phyloP scores from a whole-genome alignment of 1,284 basidiomycete genomes.

The Austroboletus niveus region DNA sequence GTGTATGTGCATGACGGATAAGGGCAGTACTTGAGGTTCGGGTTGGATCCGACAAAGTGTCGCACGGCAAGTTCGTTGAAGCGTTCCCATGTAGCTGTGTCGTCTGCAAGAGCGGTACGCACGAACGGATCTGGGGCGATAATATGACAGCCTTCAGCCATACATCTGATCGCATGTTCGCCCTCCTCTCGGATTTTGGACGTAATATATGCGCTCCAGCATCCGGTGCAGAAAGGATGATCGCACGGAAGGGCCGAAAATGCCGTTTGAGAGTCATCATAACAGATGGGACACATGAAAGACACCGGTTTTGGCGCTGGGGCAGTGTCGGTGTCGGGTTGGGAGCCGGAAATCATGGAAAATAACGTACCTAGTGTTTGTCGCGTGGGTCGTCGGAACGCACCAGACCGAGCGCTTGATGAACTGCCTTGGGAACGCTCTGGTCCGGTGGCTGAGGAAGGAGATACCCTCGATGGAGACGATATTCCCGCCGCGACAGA shows the following conservation, averaged over 20 bases:
- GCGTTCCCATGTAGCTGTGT: constrained; percentile 52
- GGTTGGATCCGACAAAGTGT: constrained; percentile 87
- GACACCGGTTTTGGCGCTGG: constrained; percentile 38
- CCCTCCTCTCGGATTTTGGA: constrained; percentile 91
- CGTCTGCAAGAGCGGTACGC: constrained; percentile 36
- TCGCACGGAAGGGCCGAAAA: constrained; percentile 71
- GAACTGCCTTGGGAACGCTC: constrained; percentile 34
- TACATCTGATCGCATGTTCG: constrained; percentile 88
- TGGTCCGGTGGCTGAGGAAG: constrained; percentile 33
- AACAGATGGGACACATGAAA: constrained; percentile 91
- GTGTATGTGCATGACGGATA: constrained; percentile 84
- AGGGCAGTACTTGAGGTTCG: constrained; percentile 90
- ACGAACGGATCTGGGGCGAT: constrained; percentile 71
- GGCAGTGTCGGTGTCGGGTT: constrained; percentile 16
- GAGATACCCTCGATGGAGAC: constrained; percentile 37
- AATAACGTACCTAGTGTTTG: constrained; percentile 28
- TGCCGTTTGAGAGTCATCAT: constrained; percentile 68
- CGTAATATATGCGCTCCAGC: constrained; percentile 84
- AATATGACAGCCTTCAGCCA: constrained; percentile 86
- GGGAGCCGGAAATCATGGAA: neutral
- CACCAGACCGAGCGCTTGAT: constrained; percentile 22
- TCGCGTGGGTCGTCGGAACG: constrained; percentile 42
- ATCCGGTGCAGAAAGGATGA: constrained; percentile 82
- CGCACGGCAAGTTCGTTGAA: constrained; percentile 88
- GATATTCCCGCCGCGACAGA: constrained; percentile 68